Evolutionary conservation across 2,329 filamentous ascomycete species (phyloP), one percentile per base, ranked within the genome.

Genomic region (Alternaria triticimaculans): DNA sequence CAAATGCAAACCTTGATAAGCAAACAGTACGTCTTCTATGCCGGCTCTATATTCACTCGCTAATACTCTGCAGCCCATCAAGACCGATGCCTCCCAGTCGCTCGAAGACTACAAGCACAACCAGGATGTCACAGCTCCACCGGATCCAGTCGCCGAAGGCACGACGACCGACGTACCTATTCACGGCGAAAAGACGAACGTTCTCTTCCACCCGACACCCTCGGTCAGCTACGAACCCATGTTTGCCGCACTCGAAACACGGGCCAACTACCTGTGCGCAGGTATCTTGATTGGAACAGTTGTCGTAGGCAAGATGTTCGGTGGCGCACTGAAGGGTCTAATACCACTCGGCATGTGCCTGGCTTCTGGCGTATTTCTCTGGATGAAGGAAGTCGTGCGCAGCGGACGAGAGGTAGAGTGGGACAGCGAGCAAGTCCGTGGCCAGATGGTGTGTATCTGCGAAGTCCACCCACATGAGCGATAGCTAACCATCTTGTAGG

Each of bases 91-190:
- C 0, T 84, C 85, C 1, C 92, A 96, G 77, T 89, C 89, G 0
- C 88, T 90, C 26, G 87, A 90, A 63, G 92, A 97, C 67, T 97
- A 98, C 80, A 92, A 91, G 67, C 77, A 91, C 61, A 92, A 89
- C 10, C 95, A 97, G 81, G 95, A 98, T 80, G 85, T 97, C 61
- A 97, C 93, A 0, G 92, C 95, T 0, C 95, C 95, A 3, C 95
- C 95, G 1, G 94, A 96, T 69, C 95, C 95, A 0, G 85, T 97
- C 20, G 89, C 90, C 15, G 87, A 90, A 61, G 93, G 93, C 23
- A 89, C 90, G 33, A 98, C 95, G 0, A 94, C 93, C 25, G 96
- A 98, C 80, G 94, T 98, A 2, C 96, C 96, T 4, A 97, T 98
- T 62, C 92, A 94, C 76, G 95, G 94, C 73, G 95, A 98, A 78